Percentiles rank a stretch among this genome's conserved stretches.
Evolutionary conservation across 129 eudicot genomes (phyloP).

Genomic region (Helichrysum umbraculigerum): DNA sequence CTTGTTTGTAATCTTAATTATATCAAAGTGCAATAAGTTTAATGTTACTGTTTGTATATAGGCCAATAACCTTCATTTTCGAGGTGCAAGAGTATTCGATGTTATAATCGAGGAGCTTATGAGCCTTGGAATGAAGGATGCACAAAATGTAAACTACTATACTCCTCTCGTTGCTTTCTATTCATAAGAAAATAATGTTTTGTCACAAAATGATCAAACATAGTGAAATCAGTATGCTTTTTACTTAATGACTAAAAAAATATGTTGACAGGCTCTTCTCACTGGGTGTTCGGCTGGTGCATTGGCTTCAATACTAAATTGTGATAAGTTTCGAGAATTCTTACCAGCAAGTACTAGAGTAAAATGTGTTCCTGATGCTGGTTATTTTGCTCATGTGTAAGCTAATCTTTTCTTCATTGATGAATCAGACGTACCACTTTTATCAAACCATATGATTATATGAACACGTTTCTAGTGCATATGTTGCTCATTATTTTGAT

Average conservation of each 20-base stretch:
- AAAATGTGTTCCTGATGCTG: slow-evolving; percentile 16
- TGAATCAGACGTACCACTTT: neutral
- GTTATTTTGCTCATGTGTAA: slow-evolving; percentile 7
- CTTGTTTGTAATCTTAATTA: neutral
- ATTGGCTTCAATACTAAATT: slow-evolving; percentile 9
- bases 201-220: neutral
- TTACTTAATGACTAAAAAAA: neutral
- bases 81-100: slow-evolving; percentile 57
- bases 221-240: neutral
- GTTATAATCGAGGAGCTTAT: slow-evolving; percentile 54
- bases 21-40: neutral
- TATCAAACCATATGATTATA: neutral
- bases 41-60: slow-evolving; percentile 13
- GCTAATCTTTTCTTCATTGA: neutral
- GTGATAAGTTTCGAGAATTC: neutral
- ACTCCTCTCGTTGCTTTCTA: neutral
- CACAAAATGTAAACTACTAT: slow-evolving; percentile 31
- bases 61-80: slow-evolving; percentile 48
- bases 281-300: slow-evolving; percentile 15
- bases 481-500: neutral
- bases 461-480: neutral
- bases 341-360: slow-evolving; percentile 15
- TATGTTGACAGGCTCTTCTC: slow-evolving; percentile 6
- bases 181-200: neutral
- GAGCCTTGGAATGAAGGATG: slow-evolving; percentile 49